These are phyloP conservation scores for Suzukiozyma palmioleophila DNA, from an alignment of 1,139 yeast species.

Conservation along the genomic window DNA sequence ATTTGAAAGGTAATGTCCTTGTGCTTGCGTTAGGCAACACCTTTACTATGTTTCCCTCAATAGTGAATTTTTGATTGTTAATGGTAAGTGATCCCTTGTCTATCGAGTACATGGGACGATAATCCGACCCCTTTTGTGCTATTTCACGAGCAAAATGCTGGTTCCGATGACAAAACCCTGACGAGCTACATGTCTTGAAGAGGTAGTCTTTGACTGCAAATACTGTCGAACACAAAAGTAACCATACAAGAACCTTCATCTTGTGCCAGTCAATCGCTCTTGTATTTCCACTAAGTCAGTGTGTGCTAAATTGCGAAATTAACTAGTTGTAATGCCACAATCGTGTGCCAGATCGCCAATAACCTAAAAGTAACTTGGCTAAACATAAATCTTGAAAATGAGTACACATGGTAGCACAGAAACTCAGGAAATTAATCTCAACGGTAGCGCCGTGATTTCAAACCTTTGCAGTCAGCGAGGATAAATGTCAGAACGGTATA, in stretches of 20 bases:
- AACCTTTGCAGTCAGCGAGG: no score
- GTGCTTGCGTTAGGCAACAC: constrained; percentile 17
- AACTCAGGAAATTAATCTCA: no score
- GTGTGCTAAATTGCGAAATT: no score
- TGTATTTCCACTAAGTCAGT: no score
- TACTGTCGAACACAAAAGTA: constrained; percentile 7
- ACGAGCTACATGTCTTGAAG: constrained; percentile 74
- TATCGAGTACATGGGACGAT: constrained; percentile 50
- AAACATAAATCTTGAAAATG: no score
- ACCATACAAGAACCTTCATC: background rate
- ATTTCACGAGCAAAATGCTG: constrained; percentile 57
- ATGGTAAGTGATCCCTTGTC: constrained; percentile 36
- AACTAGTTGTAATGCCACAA: no score
- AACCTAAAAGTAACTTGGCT: no score
- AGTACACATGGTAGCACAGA: no score
- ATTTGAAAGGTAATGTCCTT: constrained; percentile 14
- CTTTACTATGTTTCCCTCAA: constrained; percentile 46
- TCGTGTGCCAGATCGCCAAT: no score
- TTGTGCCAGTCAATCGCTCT: background rate
- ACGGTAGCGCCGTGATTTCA: no score
- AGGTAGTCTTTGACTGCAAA: constrained; percentile 62
- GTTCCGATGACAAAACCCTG: constrained; percentile 85
- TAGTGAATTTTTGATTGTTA: constrained; percentile 12
- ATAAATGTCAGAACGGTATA: no score
- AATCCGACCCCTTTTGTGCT: constrained; percentile 16